These are phyloP conservation scores for Venturia asperata DNA, from an alignment of 2,329 filamentous ascomycete genomes.

Conservation along the genomic window DNA sequence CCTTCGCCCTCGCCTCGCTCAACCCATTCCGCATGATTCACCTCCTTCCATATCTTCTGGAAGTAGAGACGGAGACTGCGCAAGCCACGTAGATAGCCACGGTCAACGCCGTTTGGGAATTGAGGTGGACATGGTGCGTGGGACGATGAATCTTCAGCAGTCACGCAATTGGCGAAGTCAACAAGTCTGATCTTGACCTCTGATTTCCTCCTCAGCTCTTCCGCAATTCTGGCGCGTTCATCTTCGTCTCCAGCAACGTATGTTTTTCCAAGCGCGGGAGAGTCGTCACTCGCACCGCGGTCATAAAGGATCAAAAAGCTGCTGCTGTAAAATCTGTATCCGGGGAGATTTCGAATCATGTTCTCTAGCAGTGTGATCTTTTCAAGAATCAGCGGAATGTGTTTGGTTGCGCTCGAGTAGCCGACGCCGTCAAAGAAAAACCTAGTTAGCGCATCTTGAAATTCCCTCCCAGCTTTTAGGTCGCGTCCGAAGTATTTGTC, in stretches of 20 bases:
- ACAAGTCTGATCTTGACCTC: conserved; percentile 92
- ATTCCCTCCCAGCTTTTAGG: conserved; percentile 79
- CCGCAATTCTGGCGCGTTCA: conserved; percentile 30
- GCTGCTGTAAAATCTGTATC: conserved; percentile 92
- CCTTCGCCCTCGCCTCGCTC: conserved; percentile 34
- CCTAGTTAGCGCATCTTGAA: conserved; percentile 76
- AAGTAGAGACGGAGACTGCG: conserved; percentile 77
- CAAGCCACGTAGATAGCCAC: conserved; percentile 81
- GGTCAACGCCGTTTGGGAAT: conserved; percentile 72
- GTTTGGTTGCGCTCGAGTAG: conserved; percentile 68
- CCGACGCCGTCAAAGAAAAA: conserved; percentile 90
- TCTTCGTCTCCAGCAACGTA: conserved; percentile 13
- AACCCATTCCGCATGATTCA: conserved; percentile 43
- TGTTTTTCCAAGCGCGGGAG: conserved; percentile 1
- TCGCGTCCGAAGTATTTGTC: conserved; percentile 96
- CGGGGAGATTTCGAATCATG: conserved; percentile 70
- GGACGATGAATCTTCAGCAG: conserved; percentile 62
- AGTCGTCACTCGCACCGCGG: conserved; percentile 48
- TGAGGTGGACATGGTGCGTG: conserved; percentile 67
- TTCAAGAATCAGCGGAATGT: conserved; percentile 79
- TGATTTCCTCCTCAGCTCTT: conserved; percentile 26
- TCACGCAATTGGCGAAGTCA: conserved; percentile 96
- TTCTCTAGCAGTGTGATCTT: conserved; percentile 77
- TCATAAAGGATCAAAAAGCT: conserved; percentile 95
- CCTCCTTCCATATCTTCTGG: conserved; percentile 74